Conservation (phyloP, 2,329 filamentous ascomycete genomes). For the Aspergillus arachidicola region DNA sequence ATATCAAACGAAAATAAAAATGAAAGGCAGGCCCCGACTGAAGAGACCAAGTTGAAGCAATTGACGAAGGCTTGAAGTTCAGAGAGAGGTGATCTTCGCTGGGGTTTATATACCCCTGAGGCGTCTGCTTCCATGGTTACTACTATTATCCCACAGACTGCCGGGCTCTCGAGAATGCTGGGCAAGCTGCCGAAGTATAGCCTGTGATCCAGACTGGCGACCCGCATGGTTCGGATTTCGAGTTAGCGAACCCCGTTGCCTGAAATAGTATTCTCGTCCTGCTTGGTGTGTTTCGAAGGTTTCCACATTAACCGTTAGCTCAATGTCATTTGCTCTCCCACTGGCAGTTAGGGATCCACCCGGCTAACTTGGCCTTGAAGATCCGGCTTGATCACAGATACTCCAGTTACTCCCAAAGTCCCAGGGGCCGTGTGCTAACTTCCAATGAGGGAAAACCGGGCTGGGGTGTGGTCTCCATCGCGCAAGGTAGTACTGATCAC, state of each 20-base stretch:
- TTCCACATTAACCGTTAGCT: conserved; percentile 23
- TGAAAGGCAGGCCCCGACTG: conserved; percentile 20
- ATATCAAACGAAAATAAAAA: conserved; percentile 25
- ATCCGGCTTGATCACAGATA: conserved; percentile 25
- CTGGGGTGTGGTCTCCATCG: conserved; percentile 18
- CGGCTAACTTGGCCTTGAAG: conserved; percentile 23
- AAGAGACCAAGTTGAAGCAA: conserved; percentile 25
- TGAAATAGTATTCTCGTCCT: conserved; percentile 26
- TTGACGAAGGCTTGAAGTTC: conserved; percentile 26
- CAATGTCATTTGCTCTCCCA: conserved; percentile 16
- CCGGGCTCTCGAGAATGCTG: conserved; percentile 2
- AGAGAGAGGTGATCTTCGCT: conserved; percentile 26
- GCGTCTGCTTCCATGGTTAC: conserved; percentile 15
- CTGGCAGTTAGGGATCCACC: conserved; percentile 24
- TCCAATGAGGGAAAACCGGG: conserved; percentile 18
- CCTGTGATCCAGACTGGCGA: conserved; percentile 5
- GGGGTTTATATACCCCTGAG: conserved; percentile 41
- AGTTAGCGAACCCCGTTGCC: conserved; percentile 20
- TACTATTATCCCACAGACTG: conserved; percentile 7
- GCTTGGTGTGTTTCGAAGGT: conserved; percentile 25
- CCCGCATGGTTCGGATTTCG: conserved; percentile 18
- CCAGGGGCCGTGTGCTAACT: conserved; percentile 10
- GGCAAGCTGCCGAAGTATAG: conserved; percentile 4
- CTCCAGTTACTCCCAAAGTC: conserved; percentile 9
- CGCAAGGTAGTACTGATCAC: conserved; percentile 5